Base-by-base conservation (phyloP, 306 rosid genomes). In the Cicer pinnatifidum region DNA sequence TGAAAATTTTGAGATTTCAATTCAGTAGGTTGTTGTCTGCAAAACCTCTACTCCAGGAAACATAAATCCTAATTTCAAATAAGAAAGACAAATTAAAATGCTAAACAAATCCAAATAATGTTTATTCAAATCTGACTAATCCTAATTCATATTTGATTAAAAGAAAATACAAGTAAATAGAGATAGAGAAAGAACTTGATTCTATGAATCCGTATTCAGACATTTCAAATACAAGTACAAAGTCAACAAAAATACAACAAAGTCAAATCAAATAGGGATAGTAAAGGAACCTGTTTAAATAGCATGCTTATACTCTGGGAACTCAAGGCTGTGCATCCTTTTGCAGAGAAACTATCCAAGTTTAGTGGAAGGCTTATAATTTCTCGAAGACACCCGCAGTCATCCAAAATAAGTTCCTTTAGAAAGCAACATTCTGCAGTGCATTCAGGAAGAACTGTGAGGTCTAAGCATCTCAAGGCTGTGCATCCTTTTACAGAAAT, bases 371-470 rank as follows among this genome's bases (percentile, higher is more conserved):
- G 13, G 39, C 62, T 13, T 9, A 0, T 20, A 56, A 56, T 56
- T 1, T 9, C n/a, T 56, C 6, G 39, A 19, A 56, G 62, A 20
- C n/a, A 1, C 0, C 6, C 6, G 9, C 60, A 54, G 6, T 54
- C 60, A 54, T 54, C 60, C 60, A 54, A 54, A 54, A 54, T 54
- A 33, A 54, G 37, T 54, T 54, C 37, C 60, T 54, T 54, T 8
- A 54, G 60, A 19, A 8, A 54, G 60, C 33, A 17, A 19, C 60
- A 8, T 8, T 54, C 6, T 54, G 6, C n/a, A 9, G 19, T 23
- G 38, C 52, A 3, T 46, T 6, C 39, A 67, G 72, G 15, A 23
- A 67, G 5, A 67, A 46, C 37, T 54, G 12, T 19, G 33, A 54
- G 60, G 60, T 54, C 35, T 19, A 54, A 9, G 37, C 37, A 54